These are phyloP conservation scores for Solanum ossicruentum DNA, from an alignment of 257 asterid genomes.

Conservation along the genomic window DNA sequence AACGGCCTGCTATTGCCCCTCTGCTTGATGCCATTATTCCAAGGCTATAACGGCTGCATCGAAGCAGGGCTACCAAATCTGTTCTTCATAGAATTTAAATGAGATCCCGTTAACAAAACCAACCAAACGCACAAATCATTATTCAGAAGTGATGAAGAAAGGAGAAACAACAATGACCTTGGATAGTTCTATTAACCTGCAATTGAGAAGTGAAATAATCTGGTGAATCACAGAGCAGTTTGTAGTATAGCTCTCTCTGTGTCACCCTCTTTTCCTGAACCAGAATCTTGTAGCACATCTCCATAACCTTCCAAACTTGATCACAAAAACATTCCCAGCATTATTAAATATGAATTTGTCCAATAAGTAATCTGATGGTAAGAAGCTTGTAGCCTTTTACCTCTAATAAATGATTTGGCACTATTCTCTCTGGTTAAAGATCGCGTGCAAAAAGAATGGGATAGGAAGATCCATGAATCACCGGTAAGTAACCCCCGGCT, in stretches of 20 bases:
- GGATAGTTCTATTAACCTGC: conserved; percentile 77
- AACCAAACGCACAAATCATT: not conserved
- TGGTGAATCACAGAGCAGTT: conserved; percentile 70
- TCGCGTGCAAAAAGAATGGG: conserved; percentile 53
- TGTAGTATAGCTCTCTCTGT: conserved; percentile 88
- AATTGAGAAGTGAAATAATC: conserved; percentile 55
- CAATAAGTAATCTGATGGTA: not conserved
- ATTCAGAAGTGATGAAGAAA: not conserved
- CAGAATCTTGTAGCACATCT: conserved; percentile 66
- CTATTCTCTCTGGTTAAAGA: conserved; percentile 64
- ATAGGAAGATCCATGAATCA: conserved; percentile 50
- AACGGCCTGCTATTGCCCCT: conserved; percentile 83
- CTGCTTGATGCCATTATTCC: conserved; percentile 90
- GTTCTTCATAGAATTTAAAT: not conserved
- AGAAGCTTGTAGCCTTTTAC: conserved; percentile 10
- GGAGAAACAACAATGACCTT: conserved; percentile 28
- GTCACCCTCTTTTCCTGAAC: conserved; percentile 72
- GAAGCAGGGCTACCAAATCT: conserved; percentile 87
- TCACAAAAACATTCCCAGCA: not conserved
- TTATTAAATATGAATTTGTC: not conserved
- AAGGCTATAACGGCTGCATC: conserved; percentile 81
- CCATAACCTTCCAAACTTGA: conserved; percentile 94
- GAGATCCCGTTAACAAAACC: not conserved
- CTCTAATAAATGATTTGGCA: conserved; percentile 61
- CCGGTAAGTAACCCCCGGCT: conserved; percentile 62